Conservation (phyloP, 148 eudicot genomes). For the Beta vulgaris region DNA sequence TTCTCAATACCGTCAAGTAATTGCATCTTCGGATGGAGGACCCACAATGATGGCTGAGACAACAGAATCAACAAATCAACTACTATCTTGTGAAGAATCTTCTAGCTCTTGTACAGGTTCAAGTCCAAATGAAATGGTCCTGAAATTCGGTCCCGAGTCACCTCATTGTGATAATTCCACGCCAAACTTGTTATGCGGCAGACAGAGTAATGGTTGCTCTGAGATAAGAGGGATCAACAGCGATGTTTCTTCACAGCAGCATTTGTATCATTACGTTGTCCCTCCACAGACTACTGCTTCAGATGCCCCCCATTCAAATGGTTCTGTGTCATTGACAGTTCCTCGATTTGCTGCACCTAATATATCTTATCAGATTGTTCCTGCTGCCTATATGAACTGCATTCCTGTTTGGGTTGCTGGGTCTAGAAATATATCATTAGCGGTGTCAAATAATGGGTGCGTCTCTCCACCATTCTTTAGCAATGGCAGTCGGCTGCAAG, state of each 20-base stretch:
- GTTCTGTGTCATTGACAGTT: slow-evolving; percentile 9
- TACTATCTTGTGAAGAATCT: slow-evolving; percentile 26
- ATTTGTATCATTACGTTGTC: slow-evolving; percentile 15
- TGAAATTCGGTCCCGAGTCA: slow-evolving; percentile 28
- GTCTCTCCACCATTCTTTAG: slow-evolving; percentile 18
- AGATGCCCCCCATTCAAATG: slow-evolving; percentile 8
- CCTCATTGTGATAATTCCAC: slow-evolving; percentile 21
- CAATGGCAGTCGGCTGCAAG: slow-evolving; percentile 18
- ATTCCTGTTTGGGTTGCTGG: slow-evolving; percentile 41
- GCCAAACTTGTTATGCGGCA: slow-evolving; percentile 6
- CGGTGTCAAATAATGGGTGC: slow-evolving; percentile 12
- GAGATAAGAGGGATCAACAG: slow-evolving; percentile 10
- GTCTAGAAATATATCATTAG: slow-evolving; percentile 17
- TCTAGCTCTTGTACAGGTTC: slow-evolving; percentile 22
- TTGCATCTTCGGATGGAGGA: slow-evolving; percentile 23
- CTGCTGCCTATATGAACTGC: slow-evolving; percentile 37
- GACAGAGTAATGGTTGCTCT: slow-evolving; percentile 13
- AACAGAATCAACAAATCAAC: slow-evolving; percentile 20
- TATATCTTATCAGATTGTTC: slow-evolving; percentile 35
- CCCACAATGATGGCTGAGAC: slow-evolving; percentile 19
- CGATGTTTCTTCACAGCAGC: slow-evolving; percentile 15
- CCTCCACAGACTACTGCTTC: slow-evolving; percentile 22
- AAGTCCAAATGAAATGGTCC: slow-evolving; percentile 25
- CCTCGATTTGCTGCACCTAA: slow-evolving; percentile 26
- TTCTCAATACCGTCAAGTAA: slow-evolving; percentile 34